Evolutionary conservation across 2,329 filamentous ascomycete species (phyloP).

Genomic region (Dactylellina cionopaga): DNA sequence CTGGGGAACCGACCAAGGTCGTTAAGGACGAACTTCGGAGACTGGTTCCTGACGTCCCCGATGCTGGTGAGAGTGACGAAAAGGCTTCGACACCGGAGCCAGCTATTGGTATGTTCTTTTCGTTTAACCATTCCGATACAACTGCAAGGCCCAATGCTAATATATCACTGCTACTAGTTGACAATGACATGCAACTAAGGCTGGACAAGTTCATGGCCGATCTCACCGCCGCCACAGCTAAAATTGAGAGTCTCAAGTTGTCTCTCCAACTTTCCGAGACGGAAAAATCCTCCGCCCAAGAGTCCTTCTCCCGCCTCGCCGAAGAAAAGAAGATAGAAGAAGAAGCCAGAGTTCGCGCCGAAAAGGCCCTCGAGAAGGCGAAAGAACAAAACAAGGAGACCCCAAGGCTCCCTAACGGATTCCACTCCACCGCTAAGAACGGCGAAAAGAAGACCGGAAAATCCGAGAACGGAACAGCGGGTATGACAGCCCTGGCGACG

Average conservation of each 20-base stretch:
- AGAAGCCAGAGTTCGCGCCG: slow-evolving; percentile 35
- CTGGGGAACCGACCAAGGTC: slow-evolving; percentile 58
- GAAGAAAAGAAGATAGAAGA: slow-evolving; percentile 44
- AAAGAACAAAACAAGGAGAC: slow-evolving; percentile 59
- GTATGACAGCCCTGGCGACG: slow-evolving; percentile 61
- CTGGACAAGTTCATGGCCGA: slow-evolving; percentile 47
- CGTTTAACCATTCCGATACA: neutral
- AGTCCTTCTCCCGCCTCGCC: slow-evolving; percentile 26
- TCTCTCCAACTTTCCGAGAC: slow-evolving; percentile 36
- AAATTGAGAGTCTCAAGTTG: slow-evolving; percentile 33
- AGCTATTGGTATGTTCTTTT: slow-evolving; percentile 58
- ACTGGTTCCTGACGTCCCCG: slow-evolving; percentile 33
- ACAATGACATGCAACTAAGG: slow-evolving; percentile 47
- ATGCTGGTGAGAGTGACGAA: slow-evolving; percentile 54
- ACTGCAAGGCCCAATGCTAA: slow-evolving; percentile 16
- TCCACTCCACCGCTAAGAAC: slow-evolving; percentile 66
- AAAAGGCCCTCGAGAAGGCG: slow-evolving; percentile 56
- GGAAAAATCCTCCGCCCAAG: slow-evolving; percentile 32
- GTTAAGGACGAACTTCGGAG: slow-evolving; percentile 58
- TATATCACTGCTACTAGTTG: slow-evolving; percentile 30
- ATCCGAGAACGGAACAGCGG: slow-evolving; percentile 61
- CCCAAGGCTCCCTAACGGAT: slow-evolving; percentile 61
- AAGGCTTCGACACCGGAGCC: slow-evolving; percentile 59
- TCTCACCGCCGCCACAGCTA: slow-evolving; percentile 30
- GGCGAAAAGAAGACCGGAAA: slow-evolving; percentile 59